phyloP scores from a whole-genome alignment of 352 stramenopile genomes.

The Globisporangium paroecandrum region DNA sequence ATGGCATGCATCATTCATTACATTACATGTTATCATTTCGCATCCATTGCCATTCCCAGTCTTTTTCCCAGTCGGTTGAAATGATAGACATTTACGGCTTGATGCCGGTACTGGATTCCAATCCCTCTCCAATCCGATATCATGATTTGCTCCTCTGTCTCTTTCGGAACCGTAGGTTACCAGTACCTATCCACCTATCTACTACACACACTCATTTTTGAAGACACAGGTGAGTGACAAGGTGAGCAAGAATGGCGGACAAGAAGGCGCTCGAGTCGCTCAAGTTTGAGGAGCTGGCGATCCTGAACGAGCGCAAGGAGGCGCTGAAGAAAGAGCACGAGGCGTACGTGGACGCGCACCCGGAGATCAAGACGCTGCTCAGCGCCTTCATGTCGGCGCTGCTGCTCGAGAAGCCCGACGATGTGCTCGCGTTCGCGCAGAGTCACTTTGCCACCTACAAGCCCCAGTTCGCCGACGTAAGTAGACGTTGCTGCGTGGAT shows the following conservation, averaged over 20 bases:
- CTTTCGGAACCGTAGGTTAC: neutral
- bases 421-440: slow-evolving; percentile 78
- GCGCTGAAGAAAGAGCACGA: slow-evolving; percentile 83
- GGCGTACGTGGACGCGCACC: slow-evolving; percentile 76
- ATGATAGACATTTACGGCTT: neutral
- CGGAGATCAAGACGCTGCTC: slow-evolving; percentile 89
- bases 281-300: slow-evolving; percentile 79
- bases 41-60: neutral
- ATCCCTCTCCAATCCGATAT: neutral
- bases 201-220: slow-evolving; percentile 3
- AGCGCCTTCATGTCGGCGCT: slow-evolving; percentile 85
- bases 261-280: slow-evolving; percentile 66
- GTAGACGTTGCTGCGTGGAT: neutral
- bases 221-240: neutral
- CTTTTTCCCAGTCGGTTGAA: neutral
- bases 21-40: neutral
- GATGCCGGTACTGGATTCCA: neutral
- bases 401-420: slow-evolving; percentile 81
- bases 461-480: slow-evolving; percentile 42
- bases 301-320: slow-evolving; percentile 85
- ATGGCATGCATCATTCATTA: neutral
- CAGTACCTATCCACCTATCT: neutral
- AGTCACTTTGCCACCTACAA: slow-evolving; percentile 80
- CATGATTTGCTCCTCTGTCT: neutral
- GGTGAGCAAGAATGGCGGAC: slow-evolving; percentile 22